These are phyloP conservation scores for Hypholoma fasciculare DNA, from an alignment of 768 basidiomycete genomes.

Conservation along the genomic window DNA sequence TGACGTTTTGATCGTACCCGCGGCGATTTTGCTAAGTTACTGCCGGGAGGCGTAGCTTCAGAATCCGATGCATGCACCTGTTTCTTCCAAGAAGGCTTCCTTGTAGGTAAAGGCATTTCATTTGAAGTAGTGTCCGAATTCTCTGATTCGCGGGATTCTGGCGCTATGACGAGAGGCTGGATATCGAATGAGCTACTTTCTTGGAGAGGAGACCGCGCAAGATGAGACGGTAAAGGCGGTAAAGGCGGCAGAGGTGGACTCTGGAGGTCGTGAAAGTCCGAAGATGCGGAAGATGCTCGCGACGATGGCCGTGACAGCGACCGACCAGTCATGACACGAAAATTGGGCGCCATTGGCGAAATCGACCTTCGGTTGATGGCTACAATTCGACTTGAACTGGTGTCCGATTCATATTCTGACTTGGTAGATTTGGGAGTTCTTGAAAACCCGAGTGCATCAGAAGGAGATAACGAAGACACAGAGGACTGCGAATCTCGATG, in stretches of 20 bases:
- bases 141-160: neutral
- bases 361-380: constrained; percentile 66
- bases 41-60: constrained; percentile 47
- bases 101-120: constrained; percentile 13
- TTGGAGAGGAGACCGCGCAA: constrained; percentile 21
- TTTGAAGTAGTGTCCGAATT: constrained; percentile 15
- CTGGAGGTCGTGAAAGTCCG: constrained; percentile 37
- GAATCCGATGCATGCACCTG: constrained; percentile 21
- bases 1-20: constrained; percentile 58
- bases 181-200: constrained; percentile 18
- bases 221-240: constrained; percentile 20
- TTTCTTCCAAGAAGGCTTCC: constrained; percentile 37
- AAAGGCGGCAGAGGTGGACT: constrained; percentile 17
- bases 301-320: constrained; percentile 32
- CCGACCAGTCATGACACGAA: constrained; percentile 32
- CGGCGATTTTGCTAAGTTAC: constrained; percentile 35
- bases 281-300: constrained; percentile 42
- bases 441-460: constrained; percentile 40
- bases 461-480: constrained; percentile 60
- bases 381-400: constrained; percentile 52
- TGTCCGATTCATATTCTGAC: constrained; percentile 62
- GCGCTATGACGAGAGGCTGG: constrained; percentile 2
- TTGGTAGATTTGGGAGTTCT: constrained; percentile 34
- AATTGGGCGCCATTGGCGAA: constrained; percentile 70
- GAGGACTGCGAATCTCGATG: constrained; percentile 64